Base-by-base conservation (phyloP, 352 stramenopile species). In the Phytophthora hybrid region DNA sequence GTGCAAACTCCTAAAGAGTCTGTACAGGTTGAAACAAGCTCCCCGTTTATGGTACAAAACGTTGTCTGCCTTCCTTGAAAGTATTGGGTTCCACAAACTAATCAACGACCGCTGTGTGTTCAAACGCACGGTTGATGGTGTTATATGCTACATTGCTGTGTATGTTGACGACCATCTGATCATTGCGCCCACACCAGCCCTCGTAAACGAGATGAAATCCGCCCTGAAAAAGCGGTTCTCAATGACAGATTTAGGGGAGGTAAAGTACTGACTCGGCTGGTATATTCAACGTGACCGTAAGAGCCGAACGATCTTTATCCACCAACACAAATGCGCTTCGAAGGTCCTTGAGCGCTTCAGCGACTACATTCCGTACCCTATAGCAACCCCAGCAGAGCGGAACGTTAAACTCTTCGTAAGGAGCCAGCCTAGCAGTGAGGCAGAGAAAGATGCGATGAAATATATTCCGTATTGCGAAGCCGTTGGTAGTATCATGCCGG, bases 1-100 rank as follows among this genome's bases (percentile, higher is more conserved):
- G 29, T 71, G 37, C 29, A 76, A 66, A 57, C 39, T 71, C 23
- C 18, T 59, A 2, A 74, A 74, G 60, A 70, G 9, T 14, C 49
- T 74, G 3, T 65, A 70, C 23, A 51, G 67, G 29, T 67, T 76
- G n/a, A 66, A 72, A 63, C 69, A 74, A 39, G 47, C 47, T 23
- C n/a, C 60, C 37, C n/a, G 60, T 59, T 49, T 51, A 4, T 60
- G 60, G 56, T 71, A 71, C 55, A 34, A 71, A 29, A 66, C 65
- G 1, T 44, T 71, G 10, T 71, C 26, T 29, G 41, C 29, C 10
- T 65, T 71, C 31, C 46, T 64, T 55, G 29, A 64, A 44, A 5
- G 21, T 71, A 23, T n/a, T n/a, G 44, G 41, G n/a, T 66, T 66
- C 14, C 32, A 47, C 14, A 62, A 55, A 46, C 57, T 71, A 8